Percentiles rank a stretch among this genome's conserved stretches.
These are phyloP conservation scores for Aspergillus tamarii DNA, from an alignment of 2,329 filamentous ascomycete species.

Conservation along the genomic window DNA sequence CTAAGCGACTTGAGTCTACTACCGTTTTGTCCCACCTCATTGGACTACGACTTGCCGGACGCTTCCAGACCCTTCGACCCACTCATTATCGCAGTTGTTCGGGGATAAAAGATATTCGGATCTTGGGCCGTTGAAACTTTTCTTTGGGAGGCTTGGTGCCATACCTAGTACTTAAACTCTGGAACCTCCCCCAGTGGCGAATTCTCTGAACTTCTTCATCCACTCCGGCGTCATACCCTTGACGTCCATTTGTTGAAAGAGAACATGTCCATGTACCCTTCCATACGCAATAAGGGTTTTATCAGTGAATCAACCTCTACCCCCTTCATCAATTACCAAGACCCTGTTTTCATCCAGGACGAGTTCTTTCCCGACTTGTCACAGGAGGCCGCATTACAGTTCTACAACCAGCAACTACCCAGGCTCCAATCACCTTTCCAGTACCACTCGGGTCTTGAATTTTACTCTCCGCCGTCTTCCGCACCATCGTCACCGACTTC, in stretches of 20 bases:
- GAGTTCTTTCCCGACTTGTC: conserved; percentile 38
- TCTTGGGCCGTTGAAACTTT: conserved; percentile 27
- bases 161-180: conserved; percentile 33
- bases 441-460: conserved; percentile 32
- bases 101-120: conserved; percentile 29
- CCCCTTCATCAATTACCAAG: conserved; percentile 31
- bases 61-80: conserved; percentile 36
- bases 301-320: conserved; percentile 40
- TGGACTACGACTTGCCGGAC: conserved; percentile 7
- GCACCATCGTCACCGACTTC: conserved; percentile 38
- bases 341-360: conserved; percentile 43
- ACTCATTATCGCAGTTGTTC: conserved; percentile 21
- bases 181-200: conserved; percentile 34
- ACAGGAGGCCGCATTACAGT: conserved; percentile 30
- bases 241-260: conserved; percentile 32
- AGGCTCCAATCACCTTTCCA: conserved; percentile 39
- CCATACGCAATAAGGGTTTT: conserved; percentile 44
- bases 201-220: conserved; percentile 18
- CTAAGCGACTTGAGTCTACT: conserved; percentile 6
- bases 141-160: conserved; percentile 26
- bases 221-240: conserved; percentile 26
- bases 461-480: conserved; percentile 42
- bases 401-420: conserved; percentile 28
- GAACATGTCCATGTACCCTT: conserved; percentile 45
- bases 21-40: conserved; percentile 1